Conservation (phyloP, 345 rosid genomes). For the Anacardium occidentale region DNA sequence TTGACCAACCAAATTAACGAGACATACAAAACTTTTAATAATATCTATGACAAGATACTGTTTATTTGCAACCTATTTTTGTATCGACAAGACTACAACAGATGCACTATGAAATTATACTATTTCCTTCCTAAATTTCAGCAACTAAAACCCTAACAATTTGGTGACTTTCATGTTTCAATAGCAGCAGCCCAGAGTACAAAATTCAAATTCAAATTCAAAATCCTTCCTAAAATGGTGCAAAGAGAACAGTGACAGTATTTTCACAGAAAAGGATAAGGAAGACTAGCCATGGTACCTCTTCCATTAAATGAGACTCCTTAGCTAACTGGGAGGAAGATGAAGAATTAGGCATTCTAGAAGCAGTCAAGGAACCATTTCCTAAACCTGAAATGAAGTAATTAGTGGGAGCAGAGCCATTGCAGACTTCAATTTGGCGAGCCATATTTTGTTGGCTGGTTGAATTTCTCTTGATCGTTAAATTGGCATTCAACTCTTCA, state of each 20-base stretch:
- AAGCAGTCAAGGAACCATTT: constrained; percentile 67
- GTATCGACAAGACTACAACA: too few species aligned
- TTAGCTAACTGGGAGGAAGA: constrained; percentile 77
- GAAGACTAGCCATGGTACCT: constrained; percentile 45
- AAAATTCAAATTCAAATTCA: background rate
- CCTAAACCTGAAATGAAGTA: constrained; percentile 79
- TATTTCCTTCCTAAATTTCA: background rate
- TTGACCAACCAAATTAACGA: background rate
- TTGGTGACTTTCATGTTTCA: background rate
- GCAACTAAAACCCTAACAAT: background rate
- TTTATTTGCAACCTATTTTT: too few species aligned
- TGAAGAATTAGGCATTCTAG: constrained; percentile 67
- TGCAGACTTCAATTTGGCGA: constrained; percentile 60
- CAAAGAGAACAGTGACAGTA: too few species aligned
- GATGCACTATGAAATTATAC: too few species aligned
- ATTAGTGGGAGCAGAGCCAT: constrained; percentile 83
- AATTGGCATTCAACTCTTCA: constrained; percentile 75
- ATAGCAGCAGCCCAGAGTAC: background rate
- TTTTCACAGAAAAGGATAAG: background rate
- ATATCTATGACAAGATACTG: too few species aligned
- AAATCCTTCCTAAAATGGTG: too few species aligned
- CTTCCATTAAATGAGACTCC: constrained; percentile 78
- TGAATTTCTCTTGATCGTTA: constrained; percentile 47
- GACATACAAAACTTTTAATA: background rate
- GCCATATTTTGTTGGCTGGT: constrained; percentile 67